A percentile compares a stretch with the other conserved stretches of the same genome.
phyloP scores from a whole-genome alignment of 768 basidiomycete species.

The Mrakia gelida region DNA sequence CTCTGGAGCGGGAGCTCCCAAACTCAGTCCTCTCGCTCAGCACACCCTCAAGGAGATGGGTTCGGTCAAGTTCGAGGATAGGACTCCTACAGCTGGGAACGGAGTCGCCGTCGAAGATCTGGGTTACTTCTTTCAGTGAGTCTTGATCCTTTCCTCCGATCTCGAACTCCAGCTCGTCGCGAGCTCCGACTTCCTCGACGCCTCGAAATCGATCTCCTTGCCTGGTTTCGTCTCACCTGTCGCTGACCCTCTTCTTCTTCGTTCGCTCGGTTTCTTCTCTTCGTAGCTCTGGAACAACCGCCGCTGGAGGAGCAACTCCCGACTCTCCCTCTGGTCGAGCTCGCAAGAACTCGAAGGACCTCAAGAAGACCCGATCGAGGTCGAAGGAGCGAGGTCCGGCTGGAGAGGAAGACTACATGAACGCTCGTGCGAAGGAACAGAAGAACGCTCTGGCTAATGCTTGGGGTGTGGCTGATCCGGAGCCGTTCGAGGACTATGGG shows the following conservation, averaged over 20 bases:
- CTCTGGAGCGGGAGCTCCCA: not conserved
- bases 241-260: not conserved
- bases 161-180: not conserved
- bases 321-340: not conserved
- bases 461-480: conserved; percentile 88
- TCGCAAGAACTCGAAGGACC: conserved; percentile 17
- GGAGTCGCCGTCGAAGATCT: not conserved
- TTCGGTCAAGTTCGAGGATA: conserved; percentile 27
- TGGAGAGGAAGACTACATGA: conserved; percentile 32
- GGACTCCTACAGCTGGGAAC: not conserved
- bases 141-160: not conserved
- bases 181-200: not conserved
- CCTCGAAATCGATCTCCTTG: not conserved
- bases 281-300: not conserved
- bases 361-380: conserved; percentile 25
- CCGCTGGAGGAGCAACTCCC: not conserved
- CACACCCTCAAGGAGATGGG: conserved; percentile 24
- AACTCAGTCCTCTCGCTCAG: conserved; percentile 17
- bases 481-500: conserved; percentile 84
- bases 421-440: conserved; percentile 63
- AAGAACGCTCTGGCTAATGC: conserved; percentile 85
- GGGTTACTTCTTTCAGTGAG: conserved; percentile 7
- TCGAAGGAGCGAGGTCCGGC: not conserved
- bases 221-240: not conserved
- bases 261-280: not conserved